Evolutionary conservation across 208 protist species (phyloP).

Genomic region (Leishmania lainsoni): DNA sequence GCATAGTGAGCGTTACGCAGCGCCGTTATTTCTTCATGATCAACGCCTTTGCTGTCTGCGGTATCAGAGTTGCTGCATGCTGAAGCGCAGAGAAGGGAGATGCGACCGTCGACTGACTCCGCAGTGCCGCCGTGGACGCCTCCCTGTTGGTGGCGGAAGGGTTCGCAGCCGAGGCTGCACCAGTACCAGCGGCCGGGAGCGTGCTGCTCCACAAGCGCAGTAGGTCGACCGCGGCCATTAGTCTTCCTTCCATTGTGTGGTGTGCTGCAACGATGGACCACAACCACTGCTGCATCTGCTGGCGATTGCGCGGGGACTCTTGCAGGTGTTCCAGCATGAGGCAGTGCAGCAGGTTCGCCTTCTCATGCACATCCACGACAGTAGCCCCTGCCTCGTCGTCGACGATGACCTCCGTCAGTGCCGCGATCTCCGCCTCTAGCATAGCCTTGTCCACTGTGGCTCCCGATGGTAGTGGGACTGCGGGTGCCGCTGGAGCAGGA

Average conservation of each 20-base stretch:
- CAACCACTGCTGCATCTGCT: slow-evolving; percentile 68
- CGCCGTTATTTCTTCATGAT: neutral
- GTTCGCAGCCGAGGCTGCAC: neutral
- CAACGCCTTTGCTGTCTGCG: neutral
- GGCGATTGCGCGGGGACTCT: slow-evolving; percentile 31
- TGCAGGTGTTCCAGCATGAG: slow-evolving; percentile 60
- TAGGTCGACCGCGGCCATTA: slow-evolving; percentile 57
- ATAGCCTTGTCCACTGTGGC: neutral
- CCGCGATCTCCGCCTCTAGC: slow-evolving; percentile 25
- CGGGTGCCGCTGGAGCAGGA: neutral
- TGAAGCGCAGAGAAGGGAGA: neutral
- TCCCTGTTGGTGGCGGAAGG: neutral
- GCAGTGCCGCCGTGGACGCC: neutral
- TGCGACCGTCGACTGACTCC: slow-evolving; percentile 20
- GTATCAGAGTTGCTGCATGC: neutral
- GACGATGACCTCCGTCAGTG: slow-evolving; percentile 50
- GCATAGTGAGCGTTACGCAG: slow-evolving; percentile 23
- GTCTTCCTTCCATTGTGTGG: slow-evolving; percentile 65
- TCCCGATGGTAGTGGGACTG: neutral
- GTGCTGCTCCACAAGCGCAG: slow-evolving; percentile 14
- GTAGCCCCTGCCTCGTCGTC: slow-evolving; percentile 30
- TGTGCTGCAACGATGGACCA: slow-evolving; percentile 73
- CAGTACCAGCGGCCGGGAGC: neutral
- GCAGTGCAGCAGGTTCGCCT: slow-evolving; percentile 63
- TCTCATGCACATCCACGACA: slow-evolving; percentile 56